A percentile compares a stretch with the other conserved stretches of the same genome.
Evolutionary conservation across 305 asterid species (phyloP).

Genomic region (Stenogyne calaminthoides): DNA sequence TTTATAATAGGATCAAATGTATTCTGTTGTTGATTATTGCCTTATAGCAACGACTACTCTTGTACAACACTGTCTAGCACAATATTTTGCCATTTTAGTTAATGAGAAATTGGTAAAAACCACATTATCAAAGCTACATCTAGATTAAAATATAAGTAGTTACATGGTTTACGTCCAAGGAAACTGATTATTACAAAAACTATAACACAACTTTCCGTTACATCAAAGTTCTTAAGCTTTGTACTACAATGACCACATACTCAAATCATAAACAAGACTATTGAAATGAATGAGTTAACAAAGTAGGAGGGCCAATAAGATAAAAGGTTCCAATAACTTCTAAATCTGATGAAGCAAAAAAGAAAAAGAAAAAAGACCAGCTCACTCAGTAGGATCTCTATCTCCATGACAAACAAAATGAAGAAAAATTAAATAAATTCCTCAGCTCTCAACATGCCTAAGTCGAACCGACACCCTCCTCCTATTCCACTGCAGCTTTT

Average conservation of each 20-base stretch:
- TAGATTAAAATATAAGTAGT: neutral
- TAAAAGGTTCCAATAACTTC: neutral
- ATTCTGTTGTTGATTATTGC: no score
- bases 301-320: neutral
- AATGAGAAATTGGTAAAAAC: no score
- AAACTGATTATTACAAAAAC: neutral
- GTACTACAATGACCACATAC: slow-evolving; percentile 24
- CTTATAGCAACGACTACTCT: no score
- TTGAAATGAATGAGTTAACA: slow-evolving; percentile 1
- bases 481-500: slow-evolving; percentile 32
- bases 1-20: no score
- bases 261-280: slow-evolving; percentile 20
- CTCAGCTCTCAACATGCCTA: slow-evolving; percentile 30
- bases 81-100: no score
- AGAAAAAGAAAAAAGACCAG: slow-evolving; percentile 19
- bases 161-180: neutral
- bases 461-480: slow-evolving; percentile 27
- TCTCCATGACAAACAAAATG: slow-evolving; percentile 34
- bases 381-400: slow-evolving; percentile 32
- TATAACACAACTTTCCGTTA: slow-evolving; percentile 17
- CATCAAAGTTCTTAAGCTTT: slow-evolving; percentile 13
- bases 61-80: no score
- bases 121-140: no score
- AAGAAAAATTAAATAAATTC: slow-evolving; percentile 33
- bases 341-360: slow-evolving; percentile 22